Base-by-base conservation (phyloP, 768 basidiomycete genomes). In the Pisolithus tinctorius region DNA sequence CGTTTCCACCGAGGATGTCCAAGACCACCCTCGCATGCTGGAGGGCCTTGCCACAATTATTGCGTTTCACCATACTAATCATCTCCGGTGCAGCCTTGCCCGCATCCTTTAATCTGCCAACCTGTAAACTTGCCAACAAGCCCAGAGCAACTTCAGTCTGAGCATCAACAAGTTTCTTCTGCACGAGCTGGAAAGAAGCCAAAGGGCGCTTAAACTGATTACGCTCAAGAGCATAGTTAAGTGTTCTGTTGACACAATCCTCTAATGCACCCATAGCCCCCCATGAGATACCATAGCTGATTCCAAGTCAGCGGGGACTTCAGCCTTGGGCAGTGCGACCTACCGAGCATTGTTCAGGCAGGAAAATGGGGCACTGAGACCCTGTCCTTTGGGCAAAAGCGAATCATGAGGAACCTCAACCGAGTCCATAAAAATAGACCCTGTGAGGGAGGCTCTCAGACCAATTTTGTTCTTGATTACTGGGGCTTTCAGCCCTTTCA, bases 191-290 rank as follows among this genome's bases (percentile, higher is more conserved):
- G 82, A 95, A 98, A 5, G 88, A 87, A 2, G 91, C 94, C 3
- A 97, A 74, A 0, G 93, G 93, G 36, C 86, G 82, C 23, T 81
- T 76, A 73, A 98, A 98, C 68, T 98, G 95, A 44, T 84, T 79
- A 14, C 94, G 80, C 63, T 96, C 90, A 31, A 96, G 79, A 9
- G 92, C 88, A 63, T 98, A 97, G 10, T 76, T 76, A 20, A 88
- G 81, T 1, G 93, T 81, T 38, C 80, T 80, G 31, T 76, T 64
- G 39, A 97, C 76, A 62, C 92, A 96, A 59, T 96, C 91, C 66
- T 98, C 94, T 26, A 98, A 78, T 2, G 94, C 87, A 27, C 95
- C 95, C 81, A 98, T 94, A 1, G 88, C 87, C 48, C 94, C 94
- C 90, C 93, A 97, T 1, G 88, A 86, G 56, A 95, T 95, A 27